Base-by-base conservation (phyloP, 306 rosid species). In the Styphnolobium japonicum region DNA sequence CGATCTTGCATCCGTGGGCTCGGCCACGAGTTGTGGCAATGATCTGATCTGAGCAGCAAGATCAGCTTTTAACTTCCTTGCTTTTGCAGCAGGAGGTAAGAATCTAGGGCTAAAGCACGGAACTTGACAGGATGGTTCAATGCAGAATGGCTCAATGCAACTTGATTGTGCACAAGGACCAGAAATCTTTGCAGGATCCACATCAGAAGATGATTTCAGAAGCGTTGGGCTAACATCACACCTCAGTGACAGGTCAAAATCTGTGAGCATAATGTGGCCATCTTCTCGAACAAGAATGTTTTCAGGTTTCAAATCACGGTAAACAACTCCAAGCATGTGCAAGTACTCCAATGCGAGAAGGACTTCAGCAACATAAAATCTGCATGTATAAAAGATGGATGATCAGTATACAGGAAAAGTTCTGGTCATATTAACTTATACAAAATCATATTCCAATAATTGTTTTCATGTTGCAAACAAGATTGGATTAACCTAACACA, bases 221-320 rank as follows among this genome's bases (percentile, higher is more conserved):
- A 93, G 94, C 0, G 89, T 91, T 48, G 98, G 98, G 84, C 60
- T 87, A 56, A 93, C 98, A 51, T 87, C 79, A 79, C 98, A 93
- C 78, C 94, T 80, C 4, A 93, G 88, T 18, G 98, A 93, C 69
- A 93, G 90, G 73, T 93, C 98, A 72, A 91, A 93, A 86, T 93
- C 98, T 25, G 98, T 89, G 52, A 93, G 98, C 98, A 93, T 93
- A 63, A 93, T 93, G 86, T 93, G 98, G 27, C 98, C 98, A 15
- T 91, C 97, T 78, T 93, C 98, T 66, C 98, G 80, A 73, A 93
- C 98, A 81, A 93, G 96, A 84, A 93, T 89, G 79, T 93, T 93
- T 81, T 93, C 98, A 0, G 98, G 98, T 69, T 93, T 93, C 76
- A 93, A 76, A 86, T 93, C 98, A 19, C 98, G 89, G 83, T 93